Conservation (phyloP, 805 yeast species). For the Pichia heedii region DNA sequence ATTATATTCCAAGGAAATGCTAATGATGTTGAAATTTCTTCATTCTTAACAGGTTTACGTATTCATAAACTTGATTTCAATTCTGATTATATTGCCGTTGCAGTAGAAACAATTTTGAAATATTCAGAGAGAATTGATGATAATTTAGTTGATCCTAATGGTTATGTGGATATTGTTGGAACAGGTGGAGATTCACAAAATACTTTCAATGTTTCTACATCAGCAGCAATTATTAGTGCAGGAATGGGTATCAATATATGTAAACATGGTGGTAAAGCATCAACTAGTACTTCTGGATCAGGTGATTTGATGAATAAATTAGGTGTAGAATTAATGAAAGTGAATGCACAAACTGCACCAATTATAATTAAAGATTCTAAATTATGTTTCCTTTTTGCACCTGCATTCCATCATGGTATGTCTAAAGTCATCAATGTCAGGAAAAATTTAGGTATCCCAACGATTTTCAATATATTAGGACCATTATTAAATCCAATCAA, state of each 20-base stretch:
- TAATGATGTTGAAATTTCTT: slow-evolving; percentile 60
- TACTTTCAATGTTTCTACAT: slow-evolving; percentile 93
- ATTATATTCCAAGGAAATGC: slow-evolving; percentile 53
- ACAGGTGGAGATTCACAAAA: slow-evolving; percentile 99
- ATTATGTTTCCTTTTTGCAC: slow-evolving; percentile 78
- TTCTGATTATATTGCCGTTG: slow-evolving; percentile 76
- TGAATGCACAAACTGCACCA: slow-evolving; percentile 55
- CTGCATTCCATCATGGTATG: slow-evolving; percentile 91
- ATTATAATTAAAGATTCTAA: slow-evolving; percentile 39
- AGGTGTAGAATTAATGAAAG: slow-evolving; percentile 75
- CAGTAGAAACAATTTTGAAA: slow-evolving; percentile 65
- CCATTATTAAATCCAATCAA: slow-evolving; percentile 92
- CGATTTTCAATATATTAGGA: slow-evolving; percentile 89
- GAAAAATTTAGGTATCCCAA: slow-evolving; percentile 73
- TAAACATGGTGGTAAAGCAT: slow-evolving; percentile 97
- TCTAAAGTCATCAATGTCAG: slow-evolving; percentile 73
- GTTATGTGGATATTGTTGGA: slow-evolving; percentile 85
- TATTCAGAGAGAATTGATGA: slow-evolving; percentile 50
- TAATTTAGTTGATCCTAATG: slow-evolving; percentile 34
- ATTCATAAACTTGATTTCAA: slow-evolving; percentile 69
- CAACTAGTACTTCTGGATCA: slow-evolving; percentile 88
- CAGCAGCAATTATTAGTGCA: slow-evolving; percentile 88
- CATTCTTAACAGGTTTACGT: slow-evolving; percentile 74
- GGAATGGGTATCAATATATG: slow-evolving; percentile 78
- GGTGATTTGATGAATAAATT: slow-evolving; percentile 76